Percentiles rank a stretch among this genome's conserved stretches.
phyloP scores from a whole-genome alignment of 129 eudicot genomes.

The Oenanthe sinensis region DNA sequence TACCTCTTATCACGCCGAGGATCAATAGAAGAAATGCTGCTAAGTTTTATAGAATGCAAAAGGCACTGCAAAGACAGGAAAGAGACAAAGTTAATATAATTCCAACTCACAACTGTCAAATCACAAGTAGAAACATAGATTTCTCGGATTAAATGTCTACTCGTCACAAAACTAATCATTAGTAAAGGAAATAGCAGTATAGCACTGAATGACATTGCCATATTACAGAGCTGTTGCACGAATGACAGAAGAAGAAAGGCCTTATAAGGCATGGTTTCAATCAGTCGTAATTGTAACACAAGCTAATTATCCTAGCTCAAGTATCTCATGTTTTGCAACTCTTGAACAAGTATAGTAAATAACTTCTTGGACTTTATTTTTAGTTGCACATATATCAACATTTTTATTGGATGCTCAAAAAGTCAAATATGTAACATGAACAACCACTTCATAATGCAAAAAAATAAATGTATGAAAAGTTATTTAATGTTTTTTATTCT shows the following conservation, averaged over 20 bases:
- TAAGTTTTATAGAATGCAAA: conserved; percentile 46
- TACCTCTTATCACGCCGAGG: conserved; percentile 42
- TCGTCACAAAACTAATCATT: not conserved
- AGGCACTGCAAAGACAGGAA: conserved; percentile 45
- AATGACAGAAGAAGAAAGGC: not conserved
- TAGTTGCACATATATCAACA: not conserved
- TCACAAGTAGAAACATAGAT: not conserved
- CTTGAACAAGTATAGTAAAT: not conserved
- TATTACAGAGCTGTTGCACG: not conserved
- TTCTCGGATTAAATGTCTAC: not conserved
- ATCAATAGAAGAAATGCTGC: conserved; percentile 16
- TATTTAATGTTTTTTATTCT: not conserved
- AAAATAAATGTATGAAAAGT: not conserved
- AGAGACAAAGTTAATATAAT: not conserved
- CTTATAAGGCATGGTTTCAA: not conserved
- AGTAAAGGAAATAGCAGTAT: not conserved
- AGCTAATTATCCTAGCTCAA: not conserved
- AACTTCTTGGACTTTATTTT: not conserved
- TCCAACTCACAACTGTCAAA: not conserved
- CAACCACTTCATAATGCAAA: not conserved
- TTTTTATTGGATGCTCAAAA: not conserved
- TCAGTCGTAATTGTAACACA: not conserved
- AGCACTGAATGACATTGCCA: not conserved
- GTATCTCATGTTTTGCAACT: not conserved
- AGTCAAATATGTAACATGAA: not conserved